Conservation (phyloP, 108 stramenopile genomes). For the Skeletonema tropicum region DNA sequence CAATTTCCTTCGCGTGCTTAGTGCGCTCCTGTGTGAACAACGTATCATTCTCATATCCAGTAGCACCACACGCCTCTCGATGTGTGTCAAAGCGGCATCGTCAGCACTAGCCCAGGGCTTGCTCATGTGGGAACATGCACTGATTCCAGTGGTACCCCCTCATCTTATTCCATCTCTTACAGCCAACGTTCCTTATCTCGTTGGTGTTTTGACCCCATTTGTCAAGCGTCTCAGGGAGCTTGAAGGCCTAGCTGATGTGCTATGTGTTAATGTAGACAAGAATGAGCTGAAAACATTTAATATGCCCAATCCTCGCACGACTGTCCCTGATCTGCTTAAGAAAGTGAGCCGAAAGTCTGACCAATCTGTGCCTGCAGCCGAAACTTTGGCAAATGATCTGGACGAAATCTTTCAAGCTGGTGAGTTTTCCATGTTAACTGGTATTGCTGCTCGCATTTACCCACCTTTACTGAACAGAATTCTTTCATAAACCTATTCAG, state of each 20-base stretch:
- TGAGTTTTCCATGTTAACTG: too few relatives aligned
- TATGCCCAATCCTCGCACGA: slow-evolving; percentile 45
- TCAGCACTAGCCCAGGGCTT: slow-evolving; percentile 76
- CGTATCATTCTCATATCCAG: slow-evolving; percentile 72
- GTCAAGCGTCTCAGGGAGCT: slow-evolving; percentile 42
- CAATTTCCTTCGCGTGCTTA: slow-evolving; percentile 69
- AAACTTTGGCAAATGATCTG: slow-evolving; percentile 76
- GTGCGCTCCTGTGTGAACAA: slow-evolving; percentile 79
- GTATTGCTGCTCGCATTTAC: too few relatives aligned
- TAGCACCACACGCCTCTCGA: slow-evolving; percentile 70
- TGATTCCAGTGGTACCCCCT: slow-evolving; percentile 84
- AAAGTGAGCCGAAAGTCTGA: slow-evolving; percentile 21
- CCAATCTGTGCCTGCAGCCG: slow-evolving; percentile 43
- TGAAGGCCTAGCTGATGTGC: slow-evolving; percentile 74
- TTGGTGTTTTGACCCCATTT: slow-evolving; percentile 61
- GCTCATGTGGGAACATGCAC: slow-evolving; percentile 80
- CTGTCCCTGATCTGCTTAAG: slow-evolving; percentile 48
- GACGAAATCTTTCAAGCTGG: slow-evolving; percentile 67
- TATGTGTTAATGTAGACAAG: slow-evolving; percentile 78
- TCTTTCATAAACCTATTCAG: slow-evolving; percentile 4
- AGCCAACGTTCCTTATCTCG: slow-evolving; percentile 66
- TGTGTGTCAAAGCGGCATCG: slow-evolving; percentile 72
- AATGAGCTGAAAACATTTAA: slow-evolving; percentile 73
- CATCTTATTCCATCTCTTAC: slow-evolving; percentile 72
- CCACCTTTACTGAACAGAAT: too few relatives aligned